Conservation (phyloP, 371 early-diverging fungal genomes). For the Saksenaea oblongispora region DNA sequence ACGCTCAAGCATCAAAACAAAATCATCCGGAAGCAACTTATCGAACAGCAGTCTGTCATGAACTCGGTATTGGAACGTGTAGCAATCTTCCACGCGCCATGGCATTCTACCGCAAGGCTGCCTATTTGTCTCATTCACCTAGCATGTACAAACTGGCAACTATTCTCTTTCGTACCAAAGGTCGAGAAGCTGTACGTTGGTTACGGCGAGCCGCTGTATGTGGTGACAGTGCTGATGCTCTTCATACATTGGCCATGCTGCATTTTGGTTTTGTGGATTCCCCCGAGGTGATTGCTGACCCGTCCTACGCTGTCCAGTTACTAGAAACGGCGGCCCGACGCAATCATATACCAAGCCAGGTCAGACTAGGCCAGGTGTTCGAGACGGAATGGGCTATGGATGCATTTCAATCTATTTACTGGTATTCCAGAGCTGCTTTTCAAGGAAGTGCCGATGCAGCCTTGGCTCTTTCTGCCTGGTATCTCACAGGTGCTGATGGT, state of each 20-base stretch:
- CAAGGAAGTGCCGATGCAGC: conserved; percentile 80
- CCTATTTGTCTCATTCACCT: conserved; percentile 83
- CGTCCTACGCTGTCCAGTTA: conserved; percentile 81
- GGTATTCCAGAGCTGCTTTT: conserved; percentile 92
- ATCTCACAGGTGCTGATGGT: conserved; percentile 80
- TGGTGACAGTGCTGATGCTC: conserved; percentile 78
- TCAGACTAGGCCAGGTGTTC: conserved; percentile 88
- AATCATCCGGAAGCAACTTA: conserved; percentile 89
- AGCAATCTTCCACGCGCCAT: conserved; percentile 77
- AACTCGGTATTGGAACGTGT: conserved; percentile 89
- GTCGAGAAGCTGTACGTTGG: conserved; percentile 92
- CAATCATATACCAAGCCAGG: conserved; percentile 89
- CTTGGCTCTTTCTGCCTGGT: conserved; percentile 88
- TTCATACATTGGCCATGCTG: conserved; percentile 86
- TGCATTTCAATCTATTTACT: conserved; percentile 80
- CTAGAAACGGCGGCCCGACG: conserved; percentile 84
- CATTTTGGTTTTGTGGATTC: conserved; percentile 56
- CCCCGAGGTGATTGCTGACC: conserved; percentile 63
- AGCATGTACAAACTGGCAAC: conserved; percentile 96
- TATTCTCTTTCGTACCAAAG: conserved; percentile 72
- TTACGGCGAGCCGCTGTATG: conserved; percentile 85
- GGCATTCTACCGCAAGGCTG: conserved; percentile 91
- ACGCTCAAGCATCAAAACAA: conserved; percentile 89
- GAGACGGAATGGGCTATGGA: conserved; percentile 88
- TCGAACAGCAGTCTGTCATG: conserved; percentile 92